Percentiles rank a stretch among this genome's conserved stretches.
phyloP scores from a whole-genome alignment of 768 basidiomycete species.

The Trametes meyenii region DNA sequence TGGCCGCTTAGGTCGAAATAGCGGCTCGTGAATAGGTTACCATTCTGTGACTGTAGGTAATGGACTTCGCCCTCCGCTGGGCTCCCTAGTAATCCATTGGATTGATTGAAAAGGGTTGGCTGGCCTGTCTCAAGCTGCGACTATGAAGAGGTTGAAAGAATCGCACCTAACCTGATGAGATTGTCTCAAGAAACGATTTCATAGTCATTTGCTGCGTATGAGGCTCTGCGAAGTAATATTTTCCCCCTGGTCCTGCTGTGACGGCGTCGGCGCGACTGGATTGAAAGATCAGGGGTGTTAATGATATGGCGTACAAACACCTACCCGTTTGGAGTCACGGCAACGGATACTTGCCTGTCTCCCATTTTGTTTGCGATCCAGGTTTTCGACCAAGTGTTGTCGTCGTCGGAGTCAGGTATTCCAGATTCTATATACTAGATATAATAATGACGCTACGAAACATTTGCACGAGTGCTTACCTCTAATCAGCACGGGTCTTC shows the following conservation, averaged over 20 bases:
- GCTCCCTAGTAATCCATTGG: slow-evolving; percentile 22
- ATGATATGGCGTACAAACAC: slow-evolving; percentile 22
- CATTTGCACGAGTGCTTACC: slow-evolving; percentile 39
- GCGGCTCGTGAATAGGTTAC: slow-evolving; percentile 68
- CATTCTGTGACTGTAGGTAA: slow-evolving; percentile 92
- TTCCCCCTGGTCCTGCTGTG: slow-evolving; percentile 51
- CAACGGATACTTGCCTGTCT: slow-evolving; percentile 61
- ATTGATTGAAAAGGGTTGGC: neutral
- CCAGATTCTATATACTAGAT: neutral
- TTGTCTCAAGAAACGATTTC: slow-evolving; percentile 47
- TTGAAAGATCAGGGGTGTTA: neutral
- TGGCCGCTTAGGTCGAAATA: slow-evolving; percentile 40
- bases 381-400: slow-evolving; percentile 58
- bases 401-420: neutral
- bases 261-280: slow-evolving; percentile 81
- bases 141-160: neutral
- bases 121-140: slow-evolving; percentile 1
- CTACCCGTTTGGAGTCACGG: slow-evolving; percentile 85
- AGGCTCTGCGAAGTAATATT: slow-evolving; percentile 78
- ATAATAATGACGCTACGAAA: neutral
- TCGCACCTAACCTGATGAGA: slow-evolving; percentile 42
- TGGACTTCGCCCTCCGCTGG: slow-evolving; percentile 39
- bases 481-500: slow-evolving; percentile 75
- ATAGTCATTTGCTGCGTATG: slow-evolving; percentile 69
- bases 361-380: slow-evolving; percentile 64